Conservation (phyloP, 2,329 filamentous ascomycete genomes). For the Fusarium sp. region DNA sequence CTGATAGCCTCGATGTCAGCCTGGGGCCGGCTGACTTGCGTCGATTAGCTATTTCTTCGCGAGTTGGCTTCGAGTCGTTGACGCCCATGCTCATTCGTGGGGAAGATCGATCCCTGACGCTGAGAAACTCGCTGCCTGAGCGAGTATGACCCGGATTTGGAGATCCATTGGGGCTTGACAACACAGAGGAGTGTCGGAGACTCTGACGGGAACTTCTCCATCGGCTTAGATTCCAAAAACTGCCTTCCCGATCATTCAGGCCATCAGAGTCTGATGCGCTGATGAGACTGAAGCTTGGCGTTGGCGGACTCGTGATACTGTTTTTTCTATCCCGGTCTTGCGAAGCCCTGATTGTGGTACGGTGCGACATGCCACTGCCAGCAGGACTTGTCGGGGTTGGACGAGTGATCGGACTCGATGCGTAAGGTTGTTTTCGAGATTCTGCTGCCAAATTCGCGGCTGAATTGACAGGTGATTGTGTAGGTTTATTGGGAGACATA, state of each 20-base stretch:
- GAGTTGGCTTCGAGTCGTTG: conserved; percentile 45
- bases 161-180: conserved; percentile 33
- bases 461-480: conserved; percentile 52
- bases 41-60: conserved; percentile 43
- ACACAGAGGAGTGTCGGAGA: conserved; percentile 47
- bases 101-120: conserved; percentile 50
- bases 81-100: conserved; percentile 49
- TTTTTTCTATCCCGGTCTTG: conserved; percentile 44
- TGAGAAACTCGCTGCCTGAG: conserved; percentile 36
- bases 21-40: conserved; percentile 48
- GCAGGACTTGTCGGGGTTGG: conserved; percentile 54
- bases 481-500: conserved; percentile 63
- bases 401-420: conserved; percentile 43
- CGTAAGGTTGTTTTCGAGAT: conserved; percentile 58
- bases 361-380: conserved; percentile 47
- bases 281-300: conserved; percentile 66
- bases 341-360: conserved; percentile 41
- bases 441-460: conserved; percentile 58
- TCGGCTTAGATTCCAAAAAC: conserved; percentile 68
- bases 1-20: conserved; percentile 33
- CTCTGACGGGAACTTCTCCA: conserved; percentile 60
- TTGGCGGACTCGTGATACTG: conserved; percentile 56
- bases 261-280: conserved; percentile 50
- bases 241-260: conserved; percentile 55
- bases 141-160: conserved; percentile 53